Evolutionary conservation across 2,329 filamentous ascomycete species (phyloP).

Genomic region (Didymella segeticola): DNA sequence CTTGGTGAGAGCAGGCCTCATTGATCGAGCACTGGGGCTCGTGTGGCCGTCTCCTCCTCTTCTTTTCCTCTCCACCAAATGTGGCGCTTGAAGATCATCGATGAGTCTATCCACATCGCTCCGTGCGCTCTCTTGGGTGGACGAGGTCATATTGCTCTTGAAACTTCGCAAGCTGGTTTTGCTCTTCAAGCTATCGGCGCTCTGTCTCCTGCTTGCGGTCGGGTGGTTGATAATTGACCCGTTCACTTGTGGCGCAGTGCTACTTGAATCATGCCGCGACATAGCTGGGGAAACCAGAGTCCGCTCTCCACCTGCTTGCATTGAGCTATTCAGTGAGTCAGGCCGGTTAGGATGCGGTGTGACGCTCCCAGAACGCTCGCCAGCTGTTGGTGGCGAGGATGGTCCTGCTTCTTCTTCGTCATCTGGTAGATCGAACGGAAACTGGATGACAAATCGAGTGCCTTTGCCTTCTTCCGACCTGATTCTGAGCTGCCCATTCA

Average conservation of each 20-base stretch:
- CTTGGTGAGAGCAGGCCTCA: slow-evolving; percentile 35
- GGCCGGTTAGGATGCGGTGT: slow-evolving; percentile 28
- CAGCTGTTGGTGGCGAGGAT: not conserved
- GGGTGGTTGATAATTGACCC: slow-evolving; percentile 10
- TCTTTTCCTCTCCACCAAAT: slow-evolving; percentile 35
- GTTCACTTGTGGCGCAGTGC: slow-evolving; percentile 7
- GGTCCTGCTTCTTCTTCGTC: slow-evolving; percentile 22
- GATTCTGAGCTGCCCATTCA: slow-evolving; percentile 84
- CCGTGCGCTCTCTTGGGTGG: slow-evolving; percentile 53
- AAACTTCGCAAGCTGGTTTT: slow-evolving; percentile 57
- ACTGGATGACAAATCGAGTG: slow-evolving; percentile 79
- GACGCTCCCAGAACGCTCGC: slow-evolving; percentile 27
- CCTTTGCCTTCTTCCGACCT: slow-evolving; percentile 85
- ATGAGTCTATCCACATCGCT: slow-evolving; percentile 75
- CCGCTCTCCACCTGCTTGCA: slow-evolving; percentile 59
- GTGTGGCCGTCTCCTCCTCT: slow-evolving; percentile 24
- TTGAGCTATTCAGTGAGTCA: not conserved
- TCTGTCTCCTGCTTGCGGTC: slow-evolving; percentile 29
- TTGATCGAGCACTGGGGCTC: slow-evolving; percentile 33
- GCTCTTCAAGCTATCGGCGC: slow-evolving; percentile 58
- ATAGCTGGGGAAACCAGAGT: slow-evolving; percentile 60
- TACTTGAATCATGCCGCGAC: slow-evolving; percentile 31
- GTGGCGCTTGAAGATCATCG: slow-evolving; percentile 71
- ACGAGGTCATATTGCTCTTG: slow-evolving; percentile 52
- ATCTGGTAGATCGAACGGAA: slow-evolving; percentile 75